A percentile compares a stretch with the other conserved stretches of the same genome.
Evolutionary conservation across 192 early-diverging fungal genomes (phyloP).

Genomic region (Coemansia erecta): DNA sequence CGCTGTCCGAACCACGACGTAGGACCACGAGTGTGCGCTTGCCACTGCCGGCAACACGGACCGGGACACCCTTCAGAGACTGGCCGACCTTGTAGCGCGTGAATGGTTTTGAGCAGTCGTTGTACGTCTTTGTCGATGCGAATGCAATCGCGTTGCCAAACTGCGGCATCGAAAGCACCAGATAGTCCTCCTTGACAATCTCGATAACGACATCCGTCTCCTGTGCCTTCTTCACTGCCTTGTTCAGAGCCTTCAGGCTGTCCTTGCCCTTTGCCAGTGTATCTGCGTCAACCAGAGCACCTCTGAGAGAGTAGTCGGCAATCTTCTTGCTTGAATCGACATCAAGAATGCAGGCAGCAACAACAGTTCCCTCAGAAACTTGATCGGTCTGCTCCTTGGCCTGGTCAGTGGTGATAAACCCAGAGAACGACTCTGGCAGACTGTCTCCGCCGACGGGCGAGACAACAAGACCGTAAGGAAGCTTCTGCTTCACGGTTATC

Average conservation of each 20-base stretch:
- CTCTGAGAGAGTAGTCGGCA: conserved; percentile 63
- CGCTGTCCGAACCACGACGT: background rate
- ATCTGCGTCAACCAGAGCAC: conserved; percentile 20
- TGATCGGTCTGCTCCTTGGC: conserved; percentile 47
- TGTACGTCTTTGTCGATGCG: conserved; percentile 59
- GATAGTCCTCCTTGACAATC: conserved; percentile 77
- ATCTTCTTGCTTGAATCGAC: conserved; percentile 63
- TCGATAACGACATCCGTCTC: conserved; percentile 61
- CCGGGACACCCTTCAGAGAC: conserved; percentile 47
- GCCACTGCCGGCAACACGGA: conserved; percentile 26
- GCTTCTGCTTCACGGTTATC: conserved; percentile 48
- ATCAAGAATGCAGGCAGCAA: conserved; percentile 66
- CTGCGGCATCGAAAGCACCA: conserved; percentile 64
- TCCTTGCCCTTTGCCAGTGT: conserved; percentile 11
- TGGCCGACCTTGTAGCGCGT: conserved; percentile 62
- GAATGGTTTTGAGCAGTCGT: conserved; percentile 62
- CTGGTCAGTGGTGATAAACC: conserved; percentile 61
- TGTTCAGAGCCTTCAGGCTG: conserved; percentile 32
- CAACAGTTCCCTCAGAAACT: conserved; percentile 51
- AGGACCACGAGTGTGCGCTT: conserved; percentile 44
- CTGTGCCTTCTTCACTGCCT: conserved; percentile 20
- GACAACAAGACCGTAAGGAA: conserved; percentile 61
- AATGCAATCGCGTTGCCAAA: conserved; percentile 57
- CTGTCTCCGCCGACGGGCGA: conserved; percentile 19
- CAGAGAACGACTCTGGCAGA: conserved; percentile 50